These are phyloP conservation scores for Deuterostichococcus epilithicus DNA, from an alignment of 139 green algal genomes.

Conservation along the genomic window DNA sequence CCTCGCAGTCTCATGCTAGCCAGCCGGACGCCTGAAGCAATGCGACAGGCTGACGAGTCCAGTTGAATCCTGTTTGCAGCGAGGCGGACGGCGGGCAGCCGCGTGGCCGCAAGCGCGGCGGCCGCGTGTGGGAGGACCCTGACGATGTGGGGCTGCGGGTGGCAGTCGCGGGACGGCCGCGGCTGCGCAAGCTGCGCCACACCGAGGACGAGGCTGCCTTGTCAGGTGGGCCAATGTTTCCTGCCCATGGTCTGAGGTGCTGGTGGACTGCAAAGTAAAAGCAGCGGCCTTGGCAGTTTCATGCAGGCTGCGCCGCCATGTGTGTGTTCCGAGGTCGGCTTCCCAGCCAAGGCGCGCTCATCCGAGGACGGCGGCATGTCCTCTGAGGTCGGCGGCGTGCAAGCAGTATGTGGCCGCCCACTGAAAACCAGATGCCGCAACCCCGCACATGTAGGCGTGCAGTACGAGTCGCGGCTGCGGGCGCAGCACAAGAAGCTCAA, in stretches of 20 bases:
- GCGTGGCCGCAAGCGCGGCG: background rate
- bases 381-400: too few relatives aligned
- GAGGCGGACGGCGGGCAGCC: background rate
- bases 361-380: too few relatives aligned
- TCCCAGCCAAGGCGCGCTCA: too few relatives aligned
- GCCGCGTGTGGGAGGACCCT: constrained; percentile 62
- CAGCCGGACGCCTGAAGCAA: background rate
- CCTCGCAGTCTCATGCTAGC: constrained; percentile 9
- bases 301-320: background rate
- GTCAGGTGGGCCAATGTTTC: constrained; percentile 22
- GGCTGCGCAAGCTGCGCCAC: constrained; percentile 67
- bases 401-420: too few relatives aligned
- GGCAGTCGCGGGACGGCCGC: constrained; percentile 28
- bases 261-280: too few relatives aligned
- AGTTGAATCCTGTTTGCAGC: background rate
- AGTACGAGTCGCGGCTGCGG: constrained; percentile 71
- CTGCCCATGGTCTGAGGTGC: background rate
- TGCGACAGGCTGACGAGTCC: background rate
- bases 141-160: constrained; percentile 50
- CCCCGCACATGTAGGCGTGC: constrained; percentile 38
- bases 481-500: constrained; percentile 66
- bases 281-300: background rate
- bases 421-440: too few relatives aligned
- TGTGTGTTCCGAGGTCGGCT: background rate
- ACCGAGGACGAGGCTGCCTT: constrained; percentile 47